Base-by-base conservation (phyloP, 805 yeast species). In the Candida silvatica region DNA sequence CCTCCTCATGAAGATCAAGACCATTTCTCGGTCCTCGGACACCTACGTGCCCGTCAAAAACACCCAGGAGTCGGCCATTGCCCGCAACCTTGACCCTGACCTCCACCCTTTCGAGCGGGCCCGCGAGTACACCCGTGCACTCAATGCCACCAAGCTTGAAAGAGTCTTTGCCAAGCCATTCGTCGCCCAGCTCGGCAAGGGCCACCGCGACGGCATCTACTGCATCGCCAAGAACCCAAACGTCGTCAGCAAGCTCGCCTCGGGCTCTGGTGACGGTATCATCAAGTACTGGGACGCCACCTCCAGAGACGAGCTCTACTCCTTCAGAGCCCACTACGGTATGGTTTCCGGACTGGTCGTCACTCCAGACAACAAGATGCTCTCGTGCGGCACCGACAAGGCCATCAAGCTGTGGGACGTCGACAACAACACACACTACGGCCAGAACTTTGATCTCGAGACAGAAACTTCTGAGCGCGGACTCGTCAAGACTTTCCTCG, bases 161-260 rank as follows among this genome's bases (percentile, higher is more conserved):
- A 71, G 97, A 46, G 80, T 92, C 83, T 92, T 92, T 70, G 97
- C 99, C 0, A 88, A 88, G 52, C 99, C 99, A 3, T 92, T 92
- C 58, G 69, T 94, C 16, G 96, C 95, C 1, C 97, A 92, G 54
- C 61, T 92, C 25, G 99, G 99, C 3, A 71, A 74, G 41, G 98
- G 98, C 6, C 98, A 94, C 53, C 66, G 90, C 38, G 98, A 92
- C 54, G 97, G 97, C 39, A 86, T 92, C 11, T 90, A 92, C 58
- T 65, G 79, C 14, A 71, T 92, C 31, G 94, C 96, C 5, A 82
- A 80, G 56, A 82, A 88, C 58, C 76, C 76, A 52, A 60, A 69
- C 29, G 64, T 72, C 30, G 67, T 87, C 34, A 82, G 77, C 49
- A 78, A 77, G 51, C 59, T 90, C 20, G 97, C 97, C 3, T 75